Evolutionary conservation across 176 grass and related monocot genomes (phyloP).

Genomic region (Aegilops sharonensis): DNA sequence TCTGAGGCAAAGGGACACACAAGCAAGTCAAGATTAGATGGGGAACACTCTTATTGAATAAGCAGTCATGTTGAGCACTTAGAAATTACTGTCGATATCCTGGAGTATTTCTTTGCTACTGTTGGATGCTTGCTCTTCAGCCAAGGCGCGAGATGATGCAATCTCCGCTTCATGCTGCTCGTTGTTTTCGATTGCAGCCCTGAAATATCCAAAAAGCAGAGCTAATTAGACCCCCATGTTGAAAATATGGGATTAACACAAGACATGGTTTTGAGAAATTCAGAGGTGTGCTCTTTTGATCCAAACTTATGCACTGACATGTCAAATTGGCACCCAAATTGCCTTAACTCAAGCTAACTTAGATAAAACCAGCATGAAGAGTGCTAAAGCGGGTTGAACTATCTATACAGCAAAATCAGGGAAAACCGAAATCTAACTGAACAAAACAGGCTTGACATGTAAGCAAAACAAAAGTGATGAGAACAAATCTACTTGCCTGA

Average conservation of each 20-base stretch:
- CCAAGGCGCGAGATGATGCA: constrained; percentile 49
- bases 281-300: not conserved
- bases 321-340: not conserved
- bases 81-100: constrained; percentile 65
- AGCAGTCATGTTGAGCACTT: not conserved
- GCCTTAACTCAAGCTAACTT: not conserved
- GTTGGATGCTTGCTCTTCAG: constrained; percentile 46
- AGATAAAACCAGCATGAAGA: not conserved
- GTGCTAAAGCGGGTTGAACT: not conserved
- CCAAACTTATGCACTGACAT: not conserved
- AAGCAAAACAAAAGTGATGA: not conserved
- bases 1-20: constrained; percentile 29
- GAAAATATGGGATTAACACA: not conserved
- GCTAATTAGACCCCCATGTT: not conserved
- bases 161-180: constrained; percentile 75
- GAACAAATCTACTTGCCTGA: constrained; percentile 56
- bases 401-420: not conserved
- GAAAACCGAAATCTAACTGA: not conserved
- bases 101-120: constrained; percentile 55
- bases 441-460: not conserved
- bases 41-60: not conserved
- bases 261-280: not conserved
- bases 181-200: constrained; percentile 55
- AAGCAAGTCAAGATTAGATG: not conserved
- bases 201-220: constrained; percentile 31